Base-by-base conservation (phyloP, 176 grass and related monocot species). In the Calamus simplicifolius region DNA sequence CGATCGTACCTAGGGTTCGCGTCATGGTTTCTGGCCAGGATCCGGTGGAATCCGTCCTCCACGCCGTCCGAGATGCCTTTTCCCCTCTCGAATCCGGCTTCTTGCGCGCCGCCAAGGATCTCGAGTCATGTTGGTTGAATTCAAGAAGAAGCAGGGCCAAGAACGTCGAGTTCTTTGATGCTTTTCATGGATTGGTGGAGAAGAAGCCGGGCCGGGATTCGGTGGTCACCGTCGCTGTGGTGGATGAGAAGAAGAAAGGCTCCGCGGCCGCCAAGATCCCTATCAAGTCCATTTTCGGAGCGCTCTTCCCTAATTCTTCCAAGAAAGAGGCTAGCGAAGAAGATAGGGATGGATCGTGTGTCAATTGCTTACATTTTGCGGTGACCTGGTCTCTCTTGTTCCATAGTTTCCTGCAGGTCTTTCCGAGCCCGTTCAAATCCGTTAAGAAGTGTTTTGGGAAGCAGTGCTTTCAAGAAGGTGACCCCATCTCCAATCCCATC, bases 371-470 rank as follows among this genome's bases (percentile, higher is more conserved):
- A 52, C 72, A 72, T 6, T 96, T 85, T 64, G 67, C 63, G 27
- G 61, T 68, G 54, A 66, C 71, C 19, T 83, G 80, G 74, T 77
- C 80, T 10, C 15, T 77, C 52, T 57, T 85, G 60, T 51, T 97
- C 58, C 29, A 82, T 57, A 69, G 55, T 68, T 77, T 97, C 23
- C 26, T 68, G 14, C 74, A 84, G 61, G 58, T 63, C 4, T 55
- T 96, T 61, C 92, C 89, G 51, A 85, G 54, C 21, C 81, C 92
- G 25, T 69, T 90, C 58, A 77, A 66, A 31, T 88, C 92, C 4
- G 64, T 87, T 58, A 79, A 73, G 23, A 80, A 82, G 58, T 85
- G 92, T 66, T 90, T 96, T 27, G 58, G 82, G 23, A 69, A 77
- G 16, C 64, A 73, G 57, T 57, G 49, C 28, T 56, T 25, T 16